These are phyloP conservation scores for Athelia psychrophila DNA, from an alignment of 1,284 basidiomycete genomes.

Conservation along the genomic window DNA sequence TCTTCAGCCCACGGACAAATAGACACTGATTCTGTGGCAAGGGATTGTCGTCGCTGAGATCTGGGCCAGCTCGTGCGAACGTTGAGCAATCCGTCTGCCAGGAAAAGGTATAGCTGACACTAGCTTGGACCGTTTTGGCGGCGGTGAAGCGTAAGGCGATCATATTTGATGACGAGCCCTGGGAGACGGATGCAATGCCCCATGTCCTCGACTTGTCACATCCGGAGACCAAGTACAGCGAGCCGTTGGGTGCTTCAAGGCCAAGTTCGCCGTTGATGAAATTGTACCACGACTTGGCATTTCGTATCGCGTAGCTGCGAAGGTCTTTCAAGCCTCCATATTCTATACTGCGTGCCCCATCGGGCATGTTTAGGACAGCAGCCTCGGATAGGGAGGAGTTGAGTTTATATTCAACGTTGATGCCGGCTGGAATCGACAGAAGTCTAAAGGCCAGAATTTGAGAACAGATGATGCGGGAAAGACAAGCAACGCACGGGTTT, in stretches of 20 bases:
- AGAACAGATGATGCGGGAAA: no score
- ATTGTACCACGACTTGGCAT: constrained; percentile 10
- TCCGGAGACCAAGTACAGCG: constrained; percentile 10
- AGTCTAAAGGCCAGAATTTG: neutral
- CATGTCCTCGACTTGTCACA: constrained; percentile 8
- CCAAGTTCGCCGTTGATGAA: constrained; percentile 6
- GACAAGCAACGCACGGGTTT: neutral
- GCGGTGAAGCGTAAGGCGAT: neutral
- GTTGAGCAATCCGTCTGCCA: neutral
- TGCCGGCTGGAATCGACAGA: neutral
- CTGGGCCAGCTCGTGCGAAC: neutral
- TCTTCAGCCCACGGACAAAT: neutral
- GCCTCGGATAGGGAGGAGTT: neutral
- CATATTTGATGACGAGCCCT: neutral
- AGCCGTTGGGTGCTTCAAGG: constrained; percentile 5
- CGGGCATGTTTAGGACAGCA: neutral
- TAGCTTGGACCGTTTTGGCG: neutral
- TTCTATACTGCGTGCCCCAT: neutral
- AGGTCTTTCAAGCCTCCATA: neutral
- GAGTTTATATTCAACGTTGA: neutral
- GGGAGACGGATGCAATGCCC: constrained; percentile 7
- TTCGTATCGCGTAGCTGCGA: constrained; percentile 1
- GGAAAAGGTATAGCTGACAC: neutral
- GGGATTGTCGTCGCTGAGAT: neutral
- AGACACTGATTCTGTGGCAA: constrained; percentile 1